Conservation (phyloP, 179 eudicot species). For the Beta lomatogona region DNA sequence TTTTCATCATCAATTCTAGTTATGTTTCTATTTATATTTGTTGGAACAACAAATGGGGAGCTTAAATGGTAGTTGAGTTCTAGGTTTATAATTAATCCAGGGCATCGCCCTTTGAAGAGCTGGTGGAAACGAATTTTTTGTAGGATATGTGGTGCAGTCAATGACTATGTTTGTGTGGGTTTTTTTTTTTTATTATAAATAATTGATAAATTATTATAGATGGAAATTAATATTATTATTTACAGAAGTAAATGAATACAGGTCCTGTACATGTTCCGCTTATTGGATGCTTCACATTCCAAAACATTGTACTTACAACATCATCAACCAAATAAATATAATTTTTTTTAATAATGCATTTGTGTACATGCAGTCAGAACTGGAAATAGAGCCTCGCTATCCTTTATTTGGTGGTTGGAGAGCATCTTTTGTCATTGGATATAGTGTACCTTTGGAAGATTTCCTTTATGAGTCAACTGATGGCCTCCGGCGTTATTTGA, state of each 20-base stretch:
- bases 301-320: background rate
- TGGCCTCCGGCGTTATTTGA: slow-evolving; percentile 83
- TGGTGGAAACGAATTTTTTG: background rate
- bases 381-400: slow-evolving; percentile 91
- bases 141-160: background rate
- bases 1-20: background rate
- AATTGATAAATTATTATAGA: background rate
- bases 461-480: slow-evolving; percentile 77
- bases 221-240: background rate
- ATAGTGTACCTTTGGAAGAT: slow-evolving; percentile 86
- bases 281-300: background rate
- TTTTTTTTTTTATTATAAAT: background rate
- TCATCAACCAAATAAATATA: background rate
- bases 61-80: background rate
- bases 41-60: background rate
- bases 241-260: background rate
- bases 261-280: background rate
- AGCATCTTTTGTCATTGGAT: slow-evolving; percentile 89
- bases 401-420: slow-evolving; percentile 99
- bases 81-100: background rate
- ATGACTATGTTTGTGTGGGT: background rate
- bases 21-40: background rate
- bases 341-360: background rate
- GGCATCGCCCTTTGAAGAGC: background rate
- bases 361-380: slow-evolving; percentile 70